Percentiles rank a stretch among this genome's conserved stretches.
Conservation (phyloP, 805 yeast species). For the Maudiozyma saulgeensis region DNA sequence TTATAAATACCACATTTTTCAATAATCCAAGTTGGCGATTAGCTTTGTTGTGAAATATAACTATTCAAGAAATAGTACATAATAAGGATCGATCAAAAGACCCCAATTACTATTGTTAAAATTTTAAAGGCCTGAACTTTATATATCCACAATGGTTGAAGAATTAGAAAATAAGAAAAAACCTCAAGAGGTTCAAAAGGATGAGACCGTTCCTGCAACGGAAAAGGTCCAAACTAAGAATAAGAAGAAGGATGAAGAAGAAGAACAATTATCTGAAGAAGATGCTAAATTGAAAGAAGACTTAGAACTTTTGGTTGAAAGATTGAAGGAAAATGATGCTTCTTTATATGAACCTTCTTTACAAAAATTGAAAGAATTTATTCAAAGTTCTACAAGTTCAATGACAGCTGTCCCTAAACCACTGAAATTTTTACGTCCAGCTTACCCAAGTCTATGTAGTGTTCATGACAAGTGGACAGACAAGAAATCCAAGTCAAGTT, state of each 20-base stretch:
- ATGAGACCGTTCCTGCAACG: background rate
- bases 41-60: too few species aligned
- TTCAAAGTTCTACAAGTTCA: conserved; percentile 89
- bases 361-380: conserved; percentile 59
- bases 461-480: conserved; percentile 62
- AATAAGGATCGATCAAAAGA: background rate
- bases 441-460: conserved; percentile 57
- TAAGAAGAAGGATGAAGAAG: conserved; percentile 30
- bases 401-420: conserved; percentile 99
- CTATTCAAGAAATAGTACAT: too few species aligned
- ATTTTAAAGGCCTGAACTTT: background rate
- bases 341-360: conserved; percentile 50
- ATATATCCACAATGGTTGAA: conserved; percentile 1
- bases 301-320: conserved; percentile 77
- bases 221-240: conserved; percentile 13
- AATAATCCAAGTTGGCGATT: too few species aligned
- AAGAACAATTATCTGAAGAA: conserved; percentile 87
- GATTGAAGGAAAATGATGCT: conserved; percentile 43
- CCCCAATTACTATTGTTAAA: background rate
- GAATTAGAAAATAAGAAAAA: background rate
- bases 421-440: conserved; percentile 85
- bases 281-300: conserved; percentile 82
- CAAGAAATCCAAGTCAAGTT: conserved; percentile 37
- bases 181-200: conserved; percentile 2
- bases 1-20: too few species aligned